These are phyloP conservation scores for Panellus pusillus DNA, from an alignment of 768 basidiomycete genomes.

Conservation along the genomic window DNA sequence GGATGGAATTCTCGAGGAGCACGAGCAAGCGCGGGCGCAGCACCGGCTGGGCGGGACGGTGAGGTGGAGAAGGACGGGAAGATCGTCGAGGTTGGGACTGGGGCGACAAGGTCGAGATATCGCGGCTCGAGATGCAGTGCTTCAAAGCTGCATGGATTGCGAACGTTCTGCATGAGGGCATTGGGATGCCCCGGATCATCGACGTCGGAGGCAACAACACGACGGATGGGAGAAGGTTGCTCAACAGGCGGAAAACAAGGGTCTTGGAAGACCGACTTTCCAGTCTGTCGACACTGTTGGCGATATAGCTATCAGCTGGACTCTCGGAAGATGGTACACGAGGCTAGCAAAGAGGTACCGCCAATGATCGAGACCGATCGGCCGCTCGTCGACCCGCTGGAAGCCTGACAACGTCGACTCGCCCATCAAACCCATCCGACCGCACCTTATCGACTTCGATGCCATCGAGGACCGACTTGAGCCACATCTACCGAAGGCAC, in stretches of 20 bases:
- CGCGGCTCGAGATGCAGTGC: constrained; percentile 94
- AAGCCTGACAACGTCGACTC: constrained; percentile 54
- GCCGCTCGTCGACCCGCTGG: constrained; percentile 74
- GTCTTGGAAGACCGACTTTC: constrained; percentile 80
- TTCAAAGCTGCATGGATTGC: constrained; percentile 99
- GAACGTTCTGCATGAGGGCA: constrained; percentile 94
- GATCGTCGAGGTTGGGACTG: constrained; percentile 64
- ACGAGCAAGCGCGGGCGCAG: constrained; percentile 50
- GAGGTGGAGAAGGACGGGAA: constrained; percentile 61
- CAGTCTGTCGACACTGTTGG: constrained; percentile 92
- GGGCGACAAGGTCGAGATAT: constrained; percentile 74
- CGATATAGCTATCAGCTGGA: constrained; percentile 96
- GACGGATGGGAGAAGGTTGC: constrained; percentile 70
- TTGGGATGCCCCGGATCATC: constrained; percentile 89
- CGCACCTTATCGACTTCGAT: constrained; percentile 53
- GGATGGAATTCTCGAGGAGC: constrained; percentile 69
- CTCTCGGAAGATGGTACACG: constrained; percentile 97
- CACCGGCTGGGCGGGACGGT: constrained; percentile 60
- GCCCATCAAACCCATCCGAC: constrained; percentile 64
- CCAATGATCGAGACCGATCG: constrained; percentile 40
- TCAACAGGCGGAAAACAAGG: constrained; percentile 77
- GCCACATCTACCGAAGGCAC: constrained; percentile 63
- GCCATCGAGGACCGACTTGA: constrained; percentile 63
- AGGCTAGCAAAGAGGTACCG: constrained; percentile 87
- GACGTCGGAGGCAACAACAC: constrained; percentile 82